A percentile compares a stretch with the other conserved stretches of the same genome.
These are phyloP conservation scores for Penicillium sp. DNA, from an alignment of 2,329 filamentous ascomycete genomes.

Conservation along the genomic window DNA sequence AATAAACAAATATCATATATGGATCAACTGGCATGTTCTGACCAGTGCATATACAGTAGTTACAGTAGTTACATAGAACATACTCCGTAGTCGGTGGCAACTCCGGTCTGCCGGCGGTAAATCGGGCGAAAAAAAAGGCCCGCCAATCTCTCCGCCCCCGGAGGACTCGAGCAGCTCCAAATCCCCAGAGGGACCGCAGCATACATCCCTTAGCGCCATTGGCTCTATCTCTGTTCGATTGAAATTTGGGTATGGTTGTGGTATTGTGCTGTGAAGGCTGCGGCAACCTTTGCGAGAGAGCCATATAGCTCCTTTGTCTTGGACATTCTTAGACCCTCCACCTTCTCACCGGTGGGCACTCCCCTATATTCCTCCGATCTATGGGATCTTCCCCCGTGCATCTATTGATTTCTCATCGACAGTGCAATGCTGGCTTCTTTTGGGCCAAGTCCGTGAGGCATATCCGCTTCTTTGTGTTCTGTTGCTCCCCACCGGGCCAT, in stretches of 20 bases:
- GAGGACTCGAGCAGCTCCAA: not conserved
- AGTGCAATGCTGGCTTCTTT: conserved; percentile 28
- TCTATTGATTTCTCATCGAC: conserved; percentile 3
- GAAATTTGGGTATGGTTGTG: conserved; percentile 12
- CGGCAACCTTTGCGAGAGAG: conserved; percentile 18
- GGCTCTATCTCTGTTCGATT: not conserved
- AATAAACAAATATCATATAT: too few relatives aligned
- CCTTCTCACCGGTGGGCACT: not conserved
- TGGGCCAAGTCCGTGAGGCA: conserved; percentile 26
- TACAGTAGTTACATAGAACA: too few relatives aligned
- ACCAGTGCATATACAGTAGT: too few relatives aligned
- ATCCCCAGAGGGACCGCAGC: not conserved
- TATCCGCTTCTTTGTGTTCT: conserved; percentile 14
- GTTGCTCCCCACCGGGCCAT: conserved; percentile 4
- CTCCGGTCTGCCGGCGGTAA: conserved; percentile 29
- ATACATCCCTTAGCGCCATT: not conserved
- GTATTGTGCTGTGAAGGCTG: conserved; percentile 11
- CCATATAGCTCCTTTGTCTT: conserved; percentile 12
- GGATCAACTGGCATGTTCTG: not conserved
- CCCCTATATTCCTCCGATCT: conserved; percentile 3
- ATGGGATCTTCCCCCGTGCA: not conserved
- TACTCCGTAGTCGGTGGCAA: not conserved
- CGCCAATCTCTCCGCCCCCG: conserved; percentile 16
- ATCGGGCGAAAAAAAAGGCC: conserved; percentile 26
- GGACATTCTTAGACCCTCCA: conserved; percentile 2